Evolutionary conservation across 768 basidiomycete species (phyloP).

Genomic region (Psilocybe subaeruginosa): DNA sequence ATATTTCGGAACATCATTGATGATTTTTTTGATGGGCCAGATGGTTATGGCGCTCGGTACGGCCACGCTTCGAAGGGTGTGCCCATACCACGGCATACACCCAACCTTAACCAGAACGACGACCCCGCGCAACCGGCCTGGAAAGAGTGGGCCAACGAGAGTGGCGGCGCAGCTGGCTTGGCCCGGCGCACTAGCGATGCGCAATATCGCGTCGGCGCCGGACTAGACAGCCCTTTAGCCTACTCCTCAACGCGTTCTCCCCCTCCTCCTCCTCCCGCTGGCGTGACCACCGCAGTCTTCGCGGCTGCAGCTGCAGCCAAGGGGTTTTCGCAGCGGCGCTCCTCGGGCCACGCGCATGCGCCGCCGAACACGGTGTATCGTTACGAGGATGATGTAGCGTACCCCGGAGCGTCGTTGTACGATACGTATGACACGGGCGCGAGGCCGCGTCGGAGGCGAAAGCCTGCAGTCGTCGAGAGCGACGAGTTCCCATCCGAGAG

Average conservation of each 20-base stretch:
- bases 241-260: background rate
- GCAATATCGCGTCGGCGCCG: background rate
- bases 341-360: background rate
- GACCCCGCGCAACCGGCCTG: conserved; percentile 10
- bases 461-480: background rate
- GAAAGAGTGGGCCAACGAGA: conserved; percentile 17
- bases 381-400: background rate
- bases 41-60: background rate
- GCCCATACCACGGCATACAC: conserved; percentile 15
- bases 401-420: background rate
- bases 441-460: background rate
- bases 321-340: background rate
- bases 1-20: background rate
- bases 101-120: conserved; percentile 1
- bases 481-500: background rate
- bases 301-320: too few species aligned
- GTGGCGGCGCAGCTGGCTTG: background rate
- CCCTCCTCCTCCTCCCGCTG: background rate
- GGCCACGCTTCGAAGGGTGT: conserved; percentile 4
- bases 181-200: conserved; percentile 3
- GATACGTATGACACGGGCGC: background rate
- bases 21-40: background rate
- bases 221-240: too few species aligned
- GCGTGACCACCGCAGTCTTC: background rate
- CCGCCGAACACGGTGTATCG: background rate